Evolutionary conservation across 495 filamentous ascomycete genomes (phyloP).

Genomic region (Amphirosellinia nigrospora): DNA sequence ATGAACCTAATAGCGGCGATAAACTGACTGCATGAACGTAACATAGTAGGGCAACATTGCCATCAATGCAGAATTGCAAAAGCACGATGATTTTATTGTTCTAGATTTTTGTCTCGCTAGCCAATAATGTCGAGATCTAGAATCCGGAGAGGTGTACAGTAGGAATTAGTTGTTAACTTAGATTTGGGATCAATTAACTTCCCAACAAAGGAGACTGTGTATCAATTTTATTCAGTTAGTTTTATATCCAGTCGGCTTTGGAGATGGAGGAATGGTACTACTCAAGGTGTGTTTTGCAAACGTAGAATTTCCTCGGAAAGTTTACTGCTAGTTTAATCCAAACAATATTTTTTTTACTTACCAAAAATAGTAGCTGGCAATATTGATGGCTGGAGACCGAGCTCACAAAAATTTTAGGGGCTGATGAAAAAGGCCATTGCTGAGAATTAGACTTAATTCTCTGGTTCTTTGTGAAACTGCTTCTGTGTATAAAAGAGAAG

Average conservation of each 20-base stretch:
- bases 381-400: neutral
- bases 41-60: neutral
- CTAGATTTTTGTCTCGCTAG: too few species aligned
- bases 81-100: neutral
- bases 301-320: neutral
- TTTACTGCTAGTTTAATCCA: neutral
- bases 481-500: neutral
- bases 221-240: neutral
- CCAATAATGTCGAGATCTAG: neutral
- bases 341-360: neutral
- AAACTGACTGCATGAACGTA: neutral
- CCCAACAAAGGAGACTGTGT: neutral
- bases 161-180: neutral
- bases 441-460: neutral
- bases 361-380: too few species aligned
- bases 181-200: neutral
- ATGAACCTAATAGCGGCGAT: constrained; percentile 6
- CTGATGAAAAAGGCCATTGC: neutral
- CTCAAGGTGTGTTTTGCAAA: neutral
- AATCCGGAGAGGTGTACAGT: neutral
- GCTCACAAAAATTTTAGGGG: neutral
- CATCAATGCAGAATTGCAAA: neutral
- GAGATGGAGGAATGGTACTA: too few species aligned
- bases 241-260: neutral
- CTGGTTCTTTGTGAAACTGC: neutral